Evolutionary conservation across 1,139 yeast species (phyloP), one percentile per base, ranked within the genome.

Genomic region (Pichia sp.): DNA sequence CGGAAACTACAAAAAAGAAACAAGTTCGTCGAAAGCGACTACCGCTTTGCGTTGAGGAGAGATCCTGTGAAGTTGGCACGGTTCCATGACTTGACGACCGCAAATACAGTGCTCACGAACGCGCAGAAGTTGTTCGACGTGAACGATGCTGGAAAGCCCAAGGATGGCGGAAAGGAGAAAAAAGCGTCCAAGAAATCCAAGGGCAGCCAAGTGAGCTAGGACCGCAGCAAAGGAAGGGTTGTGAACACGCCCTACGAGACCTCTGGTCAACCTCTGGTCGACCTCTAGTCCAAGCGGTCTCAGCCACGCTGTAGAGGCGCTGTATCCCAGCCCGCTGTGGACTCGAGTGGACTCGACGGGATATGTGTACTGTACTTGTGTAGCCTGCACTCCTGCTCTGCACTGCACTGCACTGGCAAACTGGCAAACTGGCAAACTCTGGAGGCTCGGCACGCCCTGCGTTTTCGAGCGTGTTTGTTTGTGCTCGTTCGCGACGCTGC

Each of bases 11-110:
- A 54, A 28, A 50, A 50, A 1, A 41, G 61, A 23, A 46, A 47
- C 34, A 79, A 93, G 59, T 77, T 89, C 48, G 82, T 83, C 54
- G 80, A 88, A 40, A 95, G 86, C 47, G 97, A 89, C 59, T 78
- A 89, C 63, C 84, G 83, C 52, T 86, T 86, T 64, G 93, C 86
- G 0, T 65, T 89, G 44, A 68, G 95, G 35, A 76, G 80, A 50
- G 97, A 89, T 53, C 84, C 93, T 1, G 71, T 78, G 43, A 89
- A 88, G 57, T 70, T 86, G 38, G 93, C 95, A 11, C 74, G 97
- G 59, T 77, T 88, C 28, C 82, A 84, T 51, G 93, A 88, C 58
- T 73, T 89, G 51, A 71, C 85, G 43, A 72, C 76, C 38, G 73
- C 84, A 58, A 86, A 84, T 52, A 79, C 78, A 53, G 78, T 76